A percentile compares a stretch with the other conserved stretches of the same genome.
phyloP scores from a whole-genome alignment of 805 yeast genomes.

The Candida jianshihensis region DNA sequence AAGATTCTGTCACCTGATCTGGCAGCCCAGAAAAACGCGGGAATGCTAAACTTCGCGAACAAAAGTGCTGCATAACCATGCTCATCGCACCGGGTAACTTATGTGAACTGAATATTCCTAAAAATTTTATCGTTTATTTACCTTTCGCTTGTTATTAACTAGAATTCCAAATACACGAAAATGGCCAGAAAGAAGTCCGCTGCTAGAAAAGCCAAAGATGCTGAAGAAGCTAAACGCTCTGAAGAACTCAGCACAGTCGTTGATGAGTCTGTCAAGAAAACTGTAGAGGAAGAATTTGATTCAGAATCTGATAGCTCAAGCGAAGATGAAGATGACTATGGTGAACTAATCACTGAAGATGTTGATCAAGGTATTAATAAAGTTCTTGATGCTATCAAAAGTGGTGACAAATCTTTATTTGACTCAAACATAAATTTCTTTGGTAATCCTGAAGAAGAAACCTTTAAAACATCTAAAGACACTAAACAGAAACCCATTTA shows the following conservation, averaged over 20 bases:
- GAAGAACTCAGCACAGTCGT: slow-evolving; percentile 19
- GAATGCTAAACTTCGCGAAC: too few relatives aligned
- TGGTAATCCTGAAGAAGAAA: slow-evolving; percentile 45
- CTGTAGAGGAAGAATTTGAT: slow-evolving; percentile 26
- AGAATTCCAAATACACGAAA: not conserved
- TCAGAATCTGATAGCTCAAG: slow-evolving; percentile 32
- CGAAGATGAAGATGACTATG: slow-evolving; percentile 88
- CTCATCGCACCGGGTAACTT: not conserved
- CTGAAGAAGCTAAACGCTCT: slow-evolving; percentile 19
- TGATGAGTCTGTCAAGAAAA: slow-evolving; percentile 18
- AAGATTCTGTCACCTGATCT: too few relatives aligned
- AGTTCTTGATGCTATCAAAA: slow-evolving; percentile 64
- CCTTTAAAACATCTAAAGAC: slow-evolving; percentile 24
- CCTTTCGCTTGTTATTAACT: not conserved
- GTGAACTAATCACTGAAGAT: slow-evolving; percentile 79
- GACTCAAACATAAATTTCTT: slow-evolving; percentile 71
- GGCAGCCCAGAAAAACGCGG: too few relatives aligned
- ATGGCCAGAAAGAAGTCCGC: slow-evolving; percentile 91
- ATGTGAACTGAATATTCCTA: not conserved
- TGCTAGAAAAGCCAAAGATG: slow-evolving; percentile 59
- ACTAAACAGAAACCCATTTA: slow-evolving; percentile 63
- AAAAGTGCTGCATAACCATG: not conserved
- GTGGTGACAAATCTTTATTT: slow-evolving; percentile 57
- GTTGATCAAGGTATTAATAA: slow-evolving; percentile 73
- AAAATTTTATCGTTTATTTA: not conserved